Conservation (phyloP, 345 rosid genomes). For the Populus pruinosa region DNA sequence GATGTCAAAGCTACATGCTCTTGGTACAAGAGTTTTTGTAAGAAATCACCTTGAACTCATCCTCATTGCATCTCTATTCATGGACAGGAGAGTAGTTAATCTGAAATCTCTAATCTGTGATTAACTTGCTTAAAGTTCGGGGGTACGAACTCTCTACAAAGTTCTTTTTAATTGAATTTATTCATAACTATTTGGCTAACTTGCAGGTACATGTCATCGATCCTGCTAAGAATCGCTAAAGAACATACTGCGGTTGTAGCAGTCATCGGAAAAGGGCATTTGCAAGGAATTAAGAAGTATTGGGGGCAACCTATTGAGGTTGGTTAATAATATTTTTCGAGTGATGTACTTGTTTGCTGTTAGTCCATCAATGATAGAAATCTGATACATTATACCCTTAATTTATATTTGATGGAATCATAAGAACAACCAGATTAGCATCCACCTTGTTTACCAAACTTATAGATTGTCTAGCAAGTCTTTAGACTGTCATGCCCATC, state of each 20-base stretch:
- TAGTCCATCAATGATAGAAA: background rate
- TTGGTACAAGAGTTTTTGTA: background rate
- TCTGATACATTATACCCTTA: background rate
- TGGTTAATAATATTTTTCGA: conserved; percentile 17
- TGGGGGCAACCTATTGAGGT: conserved; percentile 86
- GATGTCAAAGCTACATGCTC: background rate
- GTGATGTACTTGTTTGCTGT: background rate
- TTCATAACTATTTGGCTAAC: background rate
- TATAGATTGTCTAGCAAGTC: background rate
- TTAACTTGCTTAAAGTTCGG: background rate
- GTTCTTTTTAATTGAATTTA: background rate
- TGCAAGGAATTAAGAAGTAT: conserved; percentile 72
- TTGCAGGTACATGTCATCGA: conserved; percentile 82
- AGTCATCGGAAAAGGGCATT: conserved; percentile 93
- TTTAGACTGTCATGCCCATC: background rate
- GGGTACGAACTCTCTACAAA: background rate
- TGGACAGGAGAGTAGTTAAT: background rate
- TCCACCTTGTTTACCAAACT: background rate
- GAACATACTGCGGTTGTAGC: conserved; percentile 84
- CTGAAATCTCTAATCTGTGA: background rate
- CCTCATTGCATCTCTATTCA: background rate
- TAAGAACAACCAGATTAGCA: background rate
- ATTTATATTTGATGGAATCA: background rate
- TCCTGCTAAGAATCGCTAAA: conserved; percentile 60
- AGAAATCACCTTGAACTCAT: background rate